These are phyloP conservation scores for Pseudocercospora crystallina DNA, from an alignment of 2,329 filamentous ascomycete species.

Conservation along the genomic window DNA sequence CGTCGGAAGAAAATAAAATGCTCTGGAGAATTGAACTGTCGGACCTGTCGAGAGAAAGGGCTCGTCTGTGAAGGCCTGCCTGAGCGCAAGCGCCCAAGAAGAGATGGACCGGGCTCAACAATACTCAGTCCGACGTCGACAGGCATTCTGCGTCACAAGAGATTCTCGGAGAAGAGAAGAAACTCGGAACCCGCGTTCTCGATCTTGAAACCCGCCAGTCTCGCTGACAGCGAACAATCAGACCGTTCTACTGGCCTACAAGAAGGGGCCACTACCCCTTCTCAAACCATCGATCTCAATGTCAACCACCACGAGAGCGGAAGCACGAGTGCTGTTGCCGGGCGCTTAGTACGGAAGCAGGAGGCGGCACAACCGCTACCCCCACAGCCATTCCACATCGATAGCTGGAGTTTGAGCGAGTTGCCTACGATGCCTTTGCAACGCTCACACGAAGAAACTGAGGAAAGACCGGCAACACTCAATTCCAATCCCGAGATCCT, in stretches of 20 bases:
- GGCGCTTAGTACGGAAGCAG: too few species aligned
- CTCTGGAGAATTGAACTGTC: slow-evolving; percentile 25
- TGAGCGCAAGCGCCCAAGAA: slow-evolving; percentile 22
- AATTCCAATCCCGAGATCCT: background rate
- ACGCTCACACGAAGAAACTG: background rate
- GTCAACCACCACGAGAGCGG: background rate
- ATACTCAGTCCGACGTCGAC: slow-evolving; percentile 1
- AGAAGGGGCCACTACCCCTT: background rate
- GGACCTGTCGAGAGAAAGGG: slow-evolving; percentile 26
- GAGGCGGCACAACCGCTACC: background rate
- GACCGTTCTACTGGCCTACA: background rate
- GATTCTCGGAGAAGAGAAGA: slow-evolving; percentile 1
- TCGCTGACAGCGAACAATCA: background rate
- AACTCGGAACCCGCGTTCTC: background rate
- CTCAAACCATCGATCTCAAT: slow-evolving; percentile 4
- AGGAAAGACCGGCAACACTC: background rate
- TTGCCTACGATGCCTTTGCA: too few species aligned
- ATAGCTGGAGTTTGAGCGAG: slow-evolving; percentile 3
- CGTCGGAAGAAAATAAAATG: slow-evolving; percentile 31
- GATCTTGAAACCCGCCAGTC: background rate
- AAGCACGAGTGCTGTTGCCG: too few species aligned
- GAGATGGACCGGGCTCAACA: slow-evolving; percentile 7
- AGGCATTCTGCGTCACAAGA: slow-evolving; percentile 13
- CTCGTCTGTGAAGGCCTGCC: slow-evolving; percentile 27
- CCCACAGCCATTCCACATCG: slow-evolving; percentile 5